Base-by-base conservation (phyloP, 192 early-diverging fungal genomes). In the Phycomyces blakesleeanus region DNA sequence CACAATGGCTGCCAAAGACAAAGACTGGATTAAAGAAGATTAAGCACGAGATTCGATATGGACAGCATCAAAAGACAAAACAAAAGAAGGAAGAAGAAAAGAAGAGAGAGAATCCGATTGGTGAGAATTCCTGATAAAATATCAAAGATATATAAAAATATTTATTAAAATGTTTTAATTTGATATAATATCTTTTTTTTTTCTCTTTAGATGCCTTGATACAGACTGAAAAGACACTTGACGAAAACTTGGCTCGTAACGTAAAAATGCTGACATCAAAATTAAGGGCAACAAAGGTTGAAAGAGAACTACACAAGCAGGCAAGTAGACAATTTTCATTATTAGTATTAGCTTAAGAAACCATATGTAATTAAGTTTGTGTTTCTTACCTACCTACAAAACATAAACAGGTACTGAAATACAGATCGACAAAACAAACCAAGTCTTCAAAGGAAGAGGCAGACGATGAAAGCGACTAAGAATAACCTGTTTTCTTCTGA, bases 1-100 rank as follows among this genome's bases (percentile, higher is more conserved):
- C 37, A 41, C 10, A 11, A 41, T 14, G n/a, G 20, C 39, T 79
- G 24, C 78, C 78, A 50, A 68, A 64, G 57, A 76, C 71, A 24
- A 79, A 79, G 22, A 71, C 59, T 2, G 78, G 78, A 7, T 29
- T 79, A 37, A 76, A 76, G 27, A 79, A 74, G 55, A 66, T 76
- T 5, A 79, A 79, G 44, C 68, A 74, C 53, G 74, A 79, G 65
- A 21, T 76, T 22, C 57, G 74, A 25, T 79, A 79, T 50, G 74
- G 74, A 20, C 71, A 73, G 37, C 75, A 72, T 14, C 65, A 73
- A 26, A 73, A 66, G 39, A 59, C 56, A 26, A 58, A 55, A 12
- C 26, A 51, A 16, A 60, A 38, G 34, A 24, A 62, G 51, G 74
- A 76, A 42, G 68, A 70, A 37, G 54, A 53, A 20, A 70, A 76